Base-by-base conservation (phyloP, 257 asterid species). In the Solanum rostratum region DNA sequence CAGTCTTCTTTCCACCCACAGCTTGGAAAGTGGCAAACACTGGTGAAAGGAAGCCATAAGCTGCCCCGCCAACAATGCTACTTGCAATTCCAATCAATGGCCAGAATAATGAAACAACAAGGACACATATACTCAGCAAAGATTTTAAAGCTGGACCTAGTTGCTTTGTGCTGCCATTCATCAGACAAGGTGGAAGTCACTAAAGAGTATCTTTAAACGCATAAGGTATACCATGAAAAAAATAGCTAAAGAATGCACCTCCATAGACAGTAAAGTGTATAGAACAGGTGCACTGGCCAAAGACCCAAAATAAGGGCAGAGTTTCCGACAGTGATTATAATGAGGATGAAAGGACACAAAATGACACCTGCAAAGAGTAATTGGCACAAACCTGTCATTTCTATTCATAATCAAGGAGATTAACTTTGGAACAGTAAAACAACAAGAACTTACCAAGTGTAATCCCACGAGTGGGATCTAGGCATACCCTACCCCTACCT, bases 1-100 rank as follows among this genome's bases (percentile, higher is more conserved):
- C 65, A 0, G 91, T 85, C 87, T 90, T 93, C 84, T 95, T 97
- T 87, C 90, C 95, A 41, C 92, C 96, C 70, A 96, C 92, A 30
- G 99, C 99, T 87, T 86, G 87, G 84, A 93, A 94, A 86, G 99
- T 97, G 87, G 93, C 97, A 83, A 97, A 88, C 85, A 91, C 88
- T 16, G 99, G 98, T 52, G 95, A 92, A 83, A 97, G 94, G 53
- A 92, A 86, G 86, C 97, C 99, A 88, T 95, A 95, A 27, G 92
- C 96, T 10, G 96, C 94, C 29, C 98, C 98, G 6, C 93, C 95
- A 30, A 94, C 22, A 66, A 92, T 73, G 79, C 92, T 87, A 74
- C 93, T 84, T 7, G 86, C 79, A 19, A 95, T 87, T 69, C 94
- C 97, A 81, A 93, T 55, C 15, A 92, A 92, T 7, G 85, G 93